Percentiles rank a stretch among this genome's conserved stretches.
These are phyloP conservation scores for Linderniella brevidens DNA, from an alignment of 257 asterid species.

Conservation along the genomic window DNA sequence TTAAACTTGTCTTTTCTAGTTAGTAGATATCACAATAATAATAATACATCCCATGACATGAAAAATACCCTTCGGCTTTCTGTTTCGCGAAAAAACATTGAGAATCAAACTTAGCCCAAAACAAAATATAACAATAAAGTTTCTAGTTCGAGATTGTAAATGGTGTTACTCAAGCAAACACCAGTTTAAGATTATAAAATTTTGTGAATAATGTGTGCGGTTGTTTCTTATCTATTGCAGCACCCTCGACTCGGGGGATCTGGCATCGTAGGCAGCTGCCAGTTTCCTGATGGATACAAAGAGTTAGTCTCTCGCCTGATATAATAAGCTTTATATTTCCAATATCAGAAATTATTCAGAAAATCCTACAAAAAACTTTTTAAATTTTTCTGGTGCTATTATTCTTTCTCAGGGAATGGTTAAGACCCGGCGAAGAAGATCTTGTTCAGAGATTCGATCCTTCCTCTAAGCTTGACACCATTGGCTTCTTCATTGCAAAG, in stretches of 20 bases:
- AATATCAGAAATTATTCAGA: neutral
- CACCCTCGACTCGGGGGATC: constrained; percentile 89
- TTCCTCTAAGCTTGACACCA: constrained; percentile 64
- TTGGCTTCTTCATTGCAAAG: constrained; percentile 93
- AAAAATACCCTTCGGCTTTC: too few species aligned
- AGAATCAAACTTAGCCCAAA: too few species aligned
- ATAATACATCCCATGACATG: too few species aligned
- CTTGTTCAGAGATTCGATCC: constrained; percentile 97
- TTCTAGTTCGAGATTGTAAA: too few species aligned
- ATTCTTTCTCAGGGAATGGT: constrained; percentile 59
- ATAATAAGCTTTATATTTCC: neutral
- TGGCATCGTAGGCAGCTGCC: constrained; percentile 69
- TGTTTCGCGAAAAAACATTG: too few species aligned
- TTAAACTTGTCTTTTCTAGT: too few species aligned
- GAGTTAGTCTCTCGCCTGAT: constrained; percentile 50
- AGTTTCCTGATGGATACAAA: constrained; percentile 48
- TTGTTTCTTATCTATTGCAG: constrained; percentile 25
- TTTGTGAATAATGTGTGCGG: too few species aligned
- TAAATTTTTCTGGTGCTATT: constrained; percentile 1
- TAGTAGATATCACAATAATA: too few species aligned
- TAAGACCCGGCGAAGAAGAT: constrained; percentile 82
- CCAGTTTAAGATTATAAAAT: too few species aligned
- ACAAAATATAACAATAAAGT: too few species aligned
- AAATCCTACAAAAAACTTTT: too few species aligned
- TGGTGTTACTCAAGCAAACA: too few species aligned